A percentile compares a stretch with the other conserved stretches of the same genome.
Conservation (phyloP, 2,329 filamentous ascomycete species). For the Colletotrichum phormii region DNA sequence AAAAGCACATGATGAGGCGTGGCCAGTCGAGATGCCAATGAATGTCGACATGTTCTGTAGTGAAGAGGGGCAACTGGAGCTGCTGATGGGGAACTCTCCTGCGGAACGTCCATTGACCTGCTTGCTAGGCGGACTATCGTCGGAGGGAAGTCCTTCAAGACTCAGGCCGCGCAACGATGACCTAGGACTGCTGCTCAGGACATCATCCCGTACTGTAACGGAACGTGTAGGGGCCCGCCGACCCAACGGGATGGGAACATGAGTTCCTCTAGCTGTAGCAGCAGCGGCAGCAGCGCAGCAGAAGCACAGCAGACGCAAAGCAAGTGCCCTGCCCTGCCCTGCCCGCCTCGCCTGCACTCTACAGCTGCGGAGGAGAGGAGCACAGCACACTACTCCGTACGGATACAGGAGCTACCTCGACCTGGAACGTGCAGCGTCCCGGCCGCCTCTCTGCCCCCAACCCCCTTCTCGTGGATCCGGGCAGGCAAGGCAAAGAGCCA, state of each 20-base stretch:
- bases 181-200: background rate
- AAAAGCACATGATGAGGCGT: background rate
- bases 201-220: background rate
- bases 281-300: background rate
- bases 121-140: background rate
- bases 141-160: background rate
- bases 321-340: background rate
- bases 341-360: background rate
- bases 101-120: background rate
- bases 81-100: background rate
- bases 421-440: constrained; percentile 7
- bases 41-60: background rate
- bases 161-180: background rate
- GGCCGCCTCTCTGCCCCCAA: background rate
- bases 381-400: no score
- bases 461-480: background rate
- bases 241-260: constrained; percentile 20
- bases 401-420: background rate
- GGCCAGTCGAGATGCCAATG: background rate
- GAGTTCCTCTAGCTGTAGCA: background rate
- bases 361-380: background rate
- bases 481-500: background rate
- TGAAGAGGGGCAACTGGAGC: background rate
- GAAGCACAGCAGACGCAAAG: background rate
- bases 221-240: background rate